Percentiles rank a stretch among this genome's conserved stretches.
phyloP scores from a whole-genome alignment of 2,329 filamentous ascomycete species.

The Pyrenochaeta sp. region DNA sequence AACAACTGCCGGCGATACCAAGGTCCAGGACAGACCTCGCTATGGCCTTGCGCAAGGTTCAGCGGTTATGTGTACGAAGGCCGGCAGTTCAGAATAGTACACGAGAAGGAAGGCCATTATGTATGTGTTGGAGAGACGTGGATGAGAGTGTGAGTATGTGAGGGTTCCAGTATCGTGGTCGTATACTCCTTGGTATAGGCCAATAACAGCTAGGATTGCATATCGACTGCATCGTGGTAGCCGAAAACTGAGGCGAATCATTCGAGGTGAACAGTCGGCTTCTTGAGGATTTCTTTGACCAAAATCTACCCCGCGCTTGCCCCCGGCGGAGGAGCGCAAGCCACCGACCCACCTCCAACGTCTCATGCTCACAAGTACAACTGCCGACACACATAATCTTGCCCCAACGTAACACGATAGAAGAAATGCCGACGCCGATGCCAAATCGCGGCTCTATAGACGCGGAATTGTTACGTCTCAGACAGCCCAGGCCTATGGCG shows the following conservation, averaged over 20 bases:
- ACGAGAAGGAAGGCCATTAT: neutral
- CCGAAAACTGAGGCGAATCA: slow-evolving; percentile 11
- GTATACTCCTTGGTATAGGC: neutral
- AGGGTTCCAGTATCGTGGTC: neutral
- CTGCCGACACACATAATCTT: slow-evolving; percentile 24
- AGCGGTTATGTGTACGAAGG: slow-evolving; percentile 8
- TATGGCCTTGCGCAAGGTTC: slow-evolving; percentile 14
- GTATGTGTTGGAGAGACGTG: neutral
- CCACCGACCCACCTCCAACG: slow-evolving; percentile 20
- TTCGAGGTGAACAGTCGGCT: slow-evolving; percentile 2
- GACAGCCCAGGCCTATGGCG: slow-evolving; percentile 5
- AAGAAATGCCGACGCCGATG: slow-evolving; percentile 11
- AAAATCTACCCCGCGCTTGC: slow-evolving; percentile 14
- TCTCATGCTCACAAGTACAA: slow-evolving; percentile 16
- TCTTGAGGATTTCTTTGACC: slow-evolving; percentile 6
- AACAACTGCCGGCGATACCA: slow-evolving; percentile 25
- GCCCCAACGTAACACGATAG: slow-evolving; percentile 7
- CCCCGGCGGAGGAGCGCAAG: slow-evolving; percentile 15
- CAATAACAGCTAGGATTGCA: slow-evolving; percentile 2
- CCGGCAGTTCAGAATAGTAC: slow-evolving; percentile 27
- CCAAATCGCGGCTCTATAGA: slow-evolving; percentile 2
- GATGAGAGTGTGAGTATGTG: slow-evolving; percentile 6
- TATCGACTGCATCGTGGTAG: slow-evolving; percentile 6
- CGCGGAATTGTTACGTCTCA: neutral
- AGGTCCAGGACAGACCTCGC: slow-evolving; percentile 13